Conservation (phyloP, 2,329 filamentous ascomycete genomes). For the Fusarium sp. region DNA sequence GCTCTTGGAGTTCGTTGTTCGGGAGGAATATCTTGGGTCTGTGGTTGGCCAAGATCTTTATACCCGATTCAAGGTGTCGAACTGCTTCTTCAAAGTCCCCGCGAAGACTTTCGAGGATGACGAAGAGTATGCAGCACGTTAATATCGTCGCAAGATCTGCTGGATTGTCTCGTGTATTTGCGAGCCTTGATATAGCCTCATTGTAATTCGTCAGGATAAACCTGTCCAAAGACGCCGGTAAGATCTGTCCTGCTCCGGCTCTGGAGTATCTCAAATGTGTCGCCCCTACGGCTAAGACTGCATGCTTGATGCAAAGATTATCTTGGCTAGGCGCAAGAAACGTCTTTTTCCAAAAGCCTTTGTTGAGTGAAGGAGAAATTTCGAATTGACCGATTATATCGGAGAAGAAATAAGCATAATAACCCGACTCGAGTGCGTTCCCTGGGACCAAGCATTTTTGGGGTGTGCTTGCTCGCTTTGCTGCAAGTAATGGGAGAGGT, state of each 20-base stretch:
- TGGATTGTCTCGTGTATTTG: not conserved
- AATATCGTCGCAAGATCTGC: not conserved
- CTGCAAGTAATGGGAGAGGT: too few relatives aligned
- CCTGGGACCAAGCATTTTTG: too few relatives aligned
- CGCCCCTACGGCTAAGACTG: not conserved
- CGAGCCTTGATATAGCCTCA: not conserved
- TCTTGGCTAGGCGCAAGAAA: not conserved
- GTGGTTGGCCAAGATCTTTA: conserved; percentile 1
- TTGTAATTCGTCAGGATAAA: conserved; percentile 11
- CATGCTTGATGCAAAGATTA: not conserved
- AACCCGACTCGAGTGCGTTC: not conserved
- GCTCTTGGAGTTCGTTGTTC: not conserved
- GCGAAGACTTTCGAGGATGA: conserved; percentile 7
- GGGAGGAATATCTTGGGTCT: not conserved
- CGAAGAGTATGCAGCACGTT: conserved; percentile 9
- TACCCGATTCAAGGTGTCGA: conserved; percentile 10
- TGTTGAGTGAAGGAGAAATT: not conserved
- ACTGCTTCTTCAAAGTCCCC: conserved; percentile 14
- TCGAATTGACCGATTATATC: not conserved
- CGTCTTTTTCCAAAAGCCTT: not conserved
- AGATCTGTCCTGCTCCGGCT: not conserved
- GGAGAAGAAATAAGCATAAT: conserved; percentile 14
- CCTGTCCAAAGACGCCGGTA: not conserved
- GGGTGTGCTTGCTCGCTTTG: too few relatives aligned
- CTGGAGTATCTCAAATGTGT: not conserved